Percentiles rank a stretch among this genome's conserved stretches.
Evolutionary conservation across 305 asterid genomes (phyloP).

Genomic region (Solanum hybrid): DNA sequence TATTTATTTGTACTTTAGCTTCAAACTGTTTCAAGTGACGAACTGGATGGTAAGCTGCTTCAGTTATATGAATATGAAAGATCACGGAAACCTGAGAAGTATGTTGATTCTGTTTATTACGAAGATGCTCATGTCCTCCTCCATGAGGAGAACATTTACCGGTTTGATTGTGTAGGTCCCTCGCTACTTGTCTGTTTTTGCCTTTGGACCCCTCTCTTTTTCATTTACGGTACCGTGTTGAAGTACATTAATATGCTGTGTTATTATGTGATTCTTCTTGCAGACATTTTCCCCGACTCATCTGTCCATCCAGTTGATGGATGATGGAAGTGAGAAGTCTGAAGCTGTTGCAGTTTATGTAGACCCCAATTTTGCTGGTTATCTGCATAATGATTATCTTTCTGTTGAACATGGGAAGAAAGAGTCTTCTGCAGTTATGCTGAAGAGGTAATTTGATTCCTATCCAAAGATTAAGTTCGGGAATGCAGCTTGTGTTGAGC

Average conservation of each 20-base stretch:
- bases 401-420: slow-evolving; percentile 55
- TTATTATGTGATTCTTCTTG: slow-evolving; percentile 26
- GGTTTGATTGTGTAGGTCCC: slow-evolving; percentile 60
- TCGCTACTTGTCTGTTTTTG: slow-evolving; percentile 1
- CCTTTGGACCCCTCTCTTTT: not conserved
- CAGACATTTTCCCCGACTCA: slow-evolving; percentile 59
- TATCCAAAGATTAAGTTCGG: slow-evolving; percentile 4
- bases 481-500: not conserved
- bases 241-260: slow-evolving; percentile 22
- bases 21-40: slow-evolving; percentile 36
- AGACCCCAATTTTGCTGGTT: slow-evolving; percentile 77
- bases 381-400: slow-evolving; percentile 73
- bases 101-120: slow-evolving; percentile 34
- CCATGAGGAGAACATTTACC: slow-evolving; percentile 37
- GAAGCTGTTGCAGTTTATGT: slow-evolving; percentile 89
- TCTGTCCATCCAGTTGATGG: slow-evolving; percentile 87
- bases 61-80: slow-evolving; percentile 35
- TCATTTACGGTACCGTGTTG: not conserved
- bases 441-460: slow-evolving; percentile 56
- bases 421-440: slow-evolving; percentile 52
- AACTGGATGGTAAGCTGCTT: slow-evolving; percentile 34
- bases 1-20: slow-evolving; percentile 20
- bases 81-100: slow-evolving; percentile 29
- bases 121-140: slow-evolving; percentile 35
- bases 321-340: slow-evolving; percentile 82